Conservation (phyloP, 164 flowering plant species). For the Paratinospora sagittata region DNA sequence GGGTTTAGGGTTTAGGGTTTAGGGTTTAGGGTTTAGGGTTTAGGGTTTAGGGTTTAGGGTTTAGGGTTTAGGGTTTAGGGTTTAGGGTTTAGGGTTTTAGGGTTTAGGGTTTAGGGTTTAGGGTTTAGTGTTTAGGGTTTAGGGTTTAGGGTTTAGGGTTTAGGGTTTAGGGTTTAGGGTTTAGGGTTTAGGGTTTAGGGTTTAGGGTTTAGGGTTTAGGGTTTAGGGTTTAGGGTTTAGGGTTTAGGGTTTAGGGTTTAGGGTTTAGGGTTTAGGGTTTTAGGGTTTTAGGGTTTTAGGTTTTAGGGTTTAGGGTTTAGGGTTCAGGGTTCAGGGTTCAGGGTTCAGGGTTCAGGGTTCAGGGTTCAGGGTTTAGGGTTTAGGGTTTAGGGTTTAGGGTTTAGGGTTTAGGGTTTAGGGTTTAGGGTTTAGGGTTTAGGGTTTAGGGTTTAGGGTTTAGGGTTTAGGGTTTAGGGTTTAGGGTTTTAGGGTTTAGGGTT, state of each 20-base stretch:
- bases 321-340: conserved; percentile 1
- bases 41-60: no score
- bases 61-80: conserved; percentile 2
- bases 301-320: conserved; percentile 9
- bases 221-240: conserved; percentile 8
- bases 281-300: conserved; percentile 8
- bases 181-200: conserved; percentile 14
- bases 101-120: conserved; percentile 12
- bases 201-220: conserved; percentile 14
- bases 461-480: conserved; percentile 2
- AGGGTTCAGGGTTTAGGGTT: conserved; percentile 6
- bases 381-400: background rate
- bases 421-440: conserved; percentile 4
- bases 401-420: conserved; percentile 1
- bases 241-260: conserved; percentile 6
- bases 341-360: conserved; percentile 5
- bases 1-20: no score
- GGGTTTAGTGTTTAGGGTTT: no score
- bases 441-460: conserved; percentile 7
- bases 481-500: no score
- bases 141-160: no score
- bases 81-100: conserved; percentile 17
- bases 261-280: conserved; percentile 16
- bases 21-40: no score
- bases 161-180: conserved; percentile 14